Conservation (phyloP, 345 rosid genomes). For the Gynandropsis gynandra region DNA sequence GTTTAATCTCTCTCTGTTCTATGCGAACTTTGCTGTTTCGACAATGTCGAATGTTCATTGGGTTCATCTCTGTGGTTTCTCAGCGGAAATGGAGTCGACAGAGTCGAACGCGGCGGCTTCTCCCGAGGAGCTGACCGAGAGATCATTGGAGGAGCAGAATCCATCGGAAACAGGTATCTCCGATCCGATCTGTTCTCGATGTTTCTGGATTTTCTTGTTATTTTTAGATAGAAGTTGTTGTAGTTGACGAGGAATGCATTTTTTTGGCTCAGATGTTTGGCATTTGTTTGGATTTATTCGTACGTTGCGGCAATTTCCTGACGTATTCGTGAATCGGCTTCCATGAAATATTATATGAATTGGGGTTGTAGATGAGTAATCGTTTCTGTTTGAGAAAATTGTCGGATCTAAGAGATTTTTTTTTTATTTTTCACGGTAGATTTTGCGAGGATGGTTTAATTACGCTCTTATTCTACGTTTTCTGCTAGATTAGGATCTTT, state of each 20-base stretch:
- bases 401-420: neutral
- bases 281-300: neutral
- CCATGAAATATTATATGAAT: neutral
- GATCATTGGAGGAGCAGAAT: conserved; percentile 64
- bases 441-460: neutral
- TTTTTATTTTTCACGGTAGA: neutral
- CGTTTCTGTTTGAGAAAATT: neutral
- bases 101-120: conserved; percentile 77
- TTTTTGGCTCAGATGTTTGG: conserved; percentile 7
- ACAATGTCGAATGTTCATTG: conserved; percentile 19
- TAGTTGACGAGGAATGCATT: conserved; percentile 8
- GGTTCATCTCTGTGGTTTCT: neutral
- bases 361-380: neutral
- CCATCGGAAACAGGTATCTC: conserved; percentile 63
- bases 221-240: neutral
- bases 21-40: conserved; percentile 10
- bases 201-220: neutral
- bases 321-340: conserved; percentile 17
- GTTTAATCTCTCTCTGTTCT: neutral
- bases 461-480: conserved; percentile 1
- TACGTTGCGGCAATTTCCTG: no score
- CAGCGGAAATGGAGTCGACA: conserved; percentile 68
- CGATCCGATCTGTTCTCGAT: conserved; percentile 38
- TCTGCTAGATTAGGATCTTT: neutral
- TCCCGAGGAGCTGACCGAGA: conserved; percentile 58